Percentiles rank a stretch among this genome's conserved stretches.
phyloP scores from a whole-genome alignment of 164 flowering plant genomes.

The Liriodendron chinense region DNA sequence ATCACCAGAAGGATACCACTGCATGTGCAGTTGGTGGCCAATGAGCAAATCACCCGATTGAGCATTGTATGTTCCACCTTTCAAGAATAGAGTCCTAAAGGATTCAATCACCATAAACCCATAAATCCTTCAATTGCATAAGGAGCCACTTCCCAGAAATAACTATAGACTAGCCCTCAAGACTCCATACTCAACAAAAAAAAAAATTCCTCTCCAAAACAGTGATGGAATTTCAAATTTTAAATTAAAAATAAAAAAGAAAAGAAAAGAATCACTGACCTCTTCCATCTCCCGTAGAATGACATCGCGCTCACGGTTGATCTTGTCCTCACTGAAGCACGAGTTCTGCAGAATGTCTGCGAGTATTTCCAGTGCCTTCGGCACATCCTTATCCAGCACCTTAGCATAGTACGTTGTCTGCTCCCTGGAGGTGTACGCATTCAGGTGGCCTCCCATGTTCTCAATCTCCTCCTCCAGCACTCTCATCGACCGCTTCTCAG shows the following conservation, averaged over 20 bases:
- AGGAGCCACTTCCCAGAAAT: too few relatives aligned
- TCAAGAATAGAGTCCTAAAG: too few relatives aligned
- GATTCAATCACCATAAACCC: too few relatives aligned
- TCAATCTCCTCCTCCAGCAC: constrained; percentile 50
- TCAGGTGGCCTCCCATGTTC: constrained; percentile 57
- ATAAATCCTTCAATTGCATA: too few relatives aligned
- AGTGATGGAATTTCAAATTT: not conserved
- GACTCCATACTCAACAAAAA: not conserved
- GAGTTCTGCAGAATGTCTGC: constrained; percentile 53
- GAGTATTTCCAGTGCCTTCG: constrained; percentile 34
- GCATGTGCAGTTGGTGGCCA: too few relatives aligned
- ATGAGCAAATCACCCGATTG: too few relatives aligned
- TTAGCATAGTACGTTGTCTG: constrained; percentile 52
- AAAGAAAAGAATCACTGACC: constrained; percentile 18
- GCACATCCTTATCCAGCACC: constrained; percentile 34
- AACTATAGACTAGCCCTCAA: not conserved
- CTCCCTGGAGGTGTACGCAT: constrained; percentile 54
- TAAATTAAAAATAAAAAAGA: too few relatives aligned
- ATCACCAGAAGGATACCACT: not conserved
- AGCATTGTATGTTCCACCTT: too few relatives aligned
- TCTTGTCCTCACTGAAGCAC: constrained; percentile 30
- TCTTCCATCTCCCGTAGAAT: constrained; percentile 52
- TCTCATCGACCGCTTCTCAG: constrained; percentile 36
- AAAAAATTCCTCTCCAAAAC: not conserved
- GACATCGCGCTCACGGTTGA: constrained; percentile 38